These are phyloP conservation scores for Pisolithus sp. DNA, from an alignment of 768 basidiomycete species.

Conservation along the genomic window DNA sequence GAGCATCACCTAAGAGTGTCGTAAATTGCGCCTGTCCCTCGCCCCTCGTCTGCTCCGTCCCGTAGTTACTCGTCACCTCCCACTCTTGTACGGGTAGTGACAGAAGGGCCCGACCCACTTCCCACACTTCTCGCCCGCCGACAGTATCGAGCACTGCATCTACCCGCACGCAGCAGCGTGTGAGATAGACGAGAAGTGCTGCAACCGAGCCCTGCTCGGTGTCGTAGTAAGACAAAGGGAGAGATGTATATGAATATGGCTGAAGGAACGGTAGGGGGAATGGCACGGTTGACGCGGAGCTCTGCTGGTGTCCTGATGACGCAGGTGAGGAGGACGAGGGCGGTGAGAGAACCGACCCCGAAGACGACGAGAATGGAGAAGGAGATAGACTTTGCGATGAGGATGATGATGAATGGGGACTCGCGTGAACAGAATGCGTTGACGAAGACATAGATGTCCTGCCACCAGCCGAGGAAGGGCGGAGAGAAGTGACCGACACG, in stretches of 20 bases:
- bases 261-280: background rate
- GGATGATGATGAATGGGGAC: conserved; percentile 20
- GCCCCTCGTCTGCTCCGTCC: conserved; percentile 21
- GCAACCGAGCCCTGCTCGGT: conserved; percentile 19
- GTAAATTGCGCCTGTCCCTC: conserved; percentile 54
- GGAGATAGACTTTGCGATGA: conserved; percentile 28
- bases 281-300: conserved; percentile 10
- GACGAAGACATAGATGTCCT: conserved; percentile 4
- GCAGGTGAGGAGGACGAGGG: conserved; percentile 15
- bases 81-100: conserved; percentile 24
- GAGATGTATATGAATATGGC: conserved; percentile 24
- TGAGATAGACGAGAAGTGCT: conserved; percentile 22
- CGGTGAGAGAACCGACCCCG: background rate
- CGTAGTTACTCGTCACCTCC: conserved; percentile 20
- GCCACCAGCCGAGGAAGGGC: background rate
- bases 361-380: conserved; percentile 28
- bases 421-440: conserved; percentile 17
- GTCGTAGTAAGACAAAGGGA: conserved; percentile 26
- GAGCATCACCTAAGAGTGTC: conserved; percentile 69
- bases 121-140: conserved; percentile 76
- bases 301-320: conserved; percentile 22
- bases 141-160: conserved; percentile 81
- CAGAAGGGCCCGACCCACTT: conserved; percentile 61
- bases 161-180: conserved; percentile 36
- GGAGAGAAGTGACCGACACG: conserved; percentile 28